phyloP scores from a whole-genome alignment of 2,329 filamentous ascomycete species.

The Cladosporium sp. region DNA sequence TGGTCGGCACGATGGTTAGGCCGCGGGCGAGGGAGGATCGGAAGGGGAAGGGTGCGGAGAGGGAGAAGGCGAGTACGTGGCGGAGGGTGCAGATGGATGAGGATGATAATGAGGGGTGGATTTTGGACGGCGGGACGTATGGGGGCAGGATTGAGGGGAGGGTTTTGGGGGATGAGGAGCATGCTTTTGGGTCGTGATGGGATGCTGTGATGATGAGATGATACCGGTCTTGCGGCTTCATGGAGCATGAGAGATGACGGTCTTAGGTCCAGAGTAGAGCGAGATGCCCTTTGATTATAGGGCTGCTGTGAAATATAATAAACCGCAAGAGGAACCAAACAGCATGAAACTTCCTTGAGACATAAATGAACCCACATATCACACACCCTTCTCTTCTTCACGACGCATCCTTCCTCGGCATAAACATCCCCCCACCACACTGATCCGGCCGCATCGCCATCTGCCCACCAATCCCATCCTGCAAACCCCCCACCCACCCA shows the following conservation, averaged over 20 bases:
- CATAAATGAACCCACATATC: too few relatives aligned
- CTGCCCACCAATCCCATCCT: slow-evolving; percentile 11
- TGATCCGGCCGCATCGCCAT: neutral
- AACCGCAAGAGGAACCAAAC: too few relatives aligned
- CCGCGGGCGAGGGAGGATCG: slow-evolving; percentile 48
- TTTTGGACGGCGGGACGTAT: slow-evolving; percentile 46
- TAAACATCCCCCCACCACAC: neutral
- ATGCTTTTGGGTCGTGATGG: slow-evolving; percentile 19
- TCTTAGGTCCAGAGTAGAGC: too few relatives aligned
- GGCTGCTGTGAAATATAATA: too few relatives aligned
- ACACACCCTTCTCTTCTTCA: neutral
- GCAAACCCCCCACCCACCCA: slow-evolving; percentile 11
- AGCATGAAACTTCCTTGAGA: too few relatives aligned
- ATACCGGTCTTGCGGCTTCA: too few relatives aligned
- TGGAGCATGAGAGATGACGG: too few relatives aligned
- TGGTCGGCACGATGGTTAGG: slow-evolving; percentile 59
- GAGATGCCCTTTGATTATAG: too few relatives aligned
- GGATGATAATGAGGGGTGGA: slow-evolving; percentile 49
- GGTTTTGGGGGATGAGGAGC: slow-evolving; percentile 23
- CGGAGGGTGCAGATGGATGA: slow-evolving; percentile 48
- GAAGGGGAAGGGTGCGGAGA: slow-evolving; percentile 47
- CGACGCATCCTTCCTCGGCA: slow-evolving; percentile 5
- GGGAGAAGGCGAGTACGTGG: slow-evolving; percentile 39
- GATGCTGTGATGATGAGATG: neutral
- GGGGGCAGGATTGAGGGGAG: slow-evolving; percentile 30